phyloP scores from a whole-genome alignment of 2,329 filamentous ascomycete species.

The Curvularia eragrostidis region DNA sequence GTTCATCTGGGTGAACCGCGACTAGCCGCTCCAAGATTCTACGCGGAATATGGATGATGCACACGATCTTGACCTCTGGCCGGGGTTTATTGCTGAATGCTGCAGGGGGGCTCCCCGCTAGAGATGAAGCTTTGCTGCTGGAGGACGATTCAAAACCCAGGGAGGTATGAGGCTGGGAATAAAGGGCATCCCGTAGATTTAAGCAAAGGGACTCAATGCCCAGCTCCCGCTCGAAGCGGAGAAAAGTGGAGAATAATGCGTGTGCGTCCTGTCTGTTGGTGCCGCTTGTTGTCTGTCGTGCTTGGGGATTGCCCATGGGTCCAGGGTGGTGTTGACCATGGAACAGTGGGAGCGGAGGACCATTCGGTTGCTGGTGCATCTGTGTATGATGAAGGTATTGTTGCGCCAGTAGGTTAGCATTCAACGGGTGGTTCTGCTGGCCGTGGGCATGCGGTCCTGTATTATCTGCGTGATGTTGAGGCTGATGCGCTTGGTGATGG shows the following conservation, averaged over 20 bases:
- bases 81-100: not conserved
- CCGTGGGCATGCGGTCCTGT: not conserved
- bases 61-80: conserved; percentile 45
- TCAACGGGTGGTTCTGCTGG: conserved; percentile 15
- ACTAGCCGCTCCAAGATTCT: conserved; percentile 57
- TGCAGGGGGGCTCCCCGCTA: not conserved
- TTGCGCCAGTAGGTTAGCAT: conserved; percentile 24
- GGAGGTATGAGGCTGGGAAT: not conserved
- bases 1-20: conserved; percentile 64
- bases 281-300: not conserved
- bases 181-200: conserved; percentile 37
- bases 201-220: conserved; percentile 46
- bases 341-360: conserved; percentile 2
- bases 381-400: conserved; percentile 13
- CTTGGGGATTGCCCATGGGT: not conserved
- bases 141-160: not conserved
- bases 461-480: not conserved
- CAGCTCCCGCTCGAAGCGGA: conserved; percentile 48
- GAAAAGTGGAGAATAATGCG: conserved; percentile 39
- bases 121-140: not conserved
- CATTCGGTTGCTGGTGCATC: conserved; percentile 1
- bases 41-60: conserved; percentile 43
- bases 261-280: conserved; percentile 3
- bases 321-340: not conserved
- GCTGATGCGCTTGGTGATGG: not conserved